A percentile compares a stretch with the other conserved stretches of the same genome.
Evolutionary conservation across 768 basidiomycete species (phyloP).

Genomic region (Lentinus brumalis): DNA sequence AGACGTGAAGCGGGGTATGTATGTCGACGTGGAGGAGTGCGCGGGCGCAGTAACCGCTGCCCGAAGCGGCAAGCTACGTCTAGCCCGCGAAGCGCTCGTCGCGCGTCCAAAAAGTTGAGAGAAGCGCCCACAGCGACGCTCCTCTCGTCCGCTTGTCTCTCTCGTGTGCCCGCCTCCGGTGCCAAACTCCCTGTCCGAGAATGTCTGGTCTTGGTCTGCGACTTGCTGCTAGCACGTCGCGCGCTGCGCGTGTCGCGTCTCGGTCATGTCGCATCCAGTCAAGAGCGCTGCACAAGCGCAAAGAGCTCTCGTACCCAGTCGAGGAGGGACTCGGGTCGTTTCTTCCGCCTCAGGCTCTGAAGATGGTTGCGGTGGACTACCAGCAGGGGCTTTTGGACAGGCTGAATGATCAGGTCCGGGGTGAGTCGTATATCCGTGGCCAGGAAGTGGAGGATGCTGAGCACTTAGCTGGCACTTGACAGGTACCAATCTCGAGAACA

Average conservation of each 20-base stretch:
- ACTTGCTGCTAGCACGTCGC: conserved; percentile 14
- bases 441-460: background rate
- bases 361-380: conserved; percentile 76
- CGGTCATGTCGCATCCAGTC: conserved; percentile 21
- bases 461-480: conserved; percentile 6
- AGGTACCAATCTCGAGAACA: conserved; percentile 44
- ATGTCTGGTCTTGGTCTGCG: conserved; percentile 25
- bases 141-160: background rate
- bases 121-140: conserved; percentile 19
- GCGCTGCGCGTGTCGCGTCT: conserved; percentile 17
- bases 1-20: conserved; percentile 1
- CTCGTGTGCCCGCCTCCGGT: conserved; percentile 10
- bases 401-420: conserved; percentile 72
- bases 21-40: conserved; percentile 26
- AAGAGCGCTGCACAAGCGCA: conserved; percentile 52
- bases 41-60: conserved; percentile 12
- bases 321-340: conserved; percentile 80
- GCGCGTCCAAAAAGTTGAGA: conserved; percentile 22
- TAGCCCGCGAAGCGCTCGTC: conserved; percentile 4
- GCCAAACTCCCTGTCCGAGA: background rate
- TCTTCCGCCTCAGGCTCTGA: conserved; percentile 71
- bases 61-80: conserved; percentile 14
- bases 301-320: conserved; percentile 61
- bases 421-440: conserved; percentile 41
- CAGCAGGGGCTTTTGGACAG: conserved; percentile 82